Conservation (phyloP, 1,284 basidiomycete genomes). For the Coniferiporia sulphurascens region DNA sequence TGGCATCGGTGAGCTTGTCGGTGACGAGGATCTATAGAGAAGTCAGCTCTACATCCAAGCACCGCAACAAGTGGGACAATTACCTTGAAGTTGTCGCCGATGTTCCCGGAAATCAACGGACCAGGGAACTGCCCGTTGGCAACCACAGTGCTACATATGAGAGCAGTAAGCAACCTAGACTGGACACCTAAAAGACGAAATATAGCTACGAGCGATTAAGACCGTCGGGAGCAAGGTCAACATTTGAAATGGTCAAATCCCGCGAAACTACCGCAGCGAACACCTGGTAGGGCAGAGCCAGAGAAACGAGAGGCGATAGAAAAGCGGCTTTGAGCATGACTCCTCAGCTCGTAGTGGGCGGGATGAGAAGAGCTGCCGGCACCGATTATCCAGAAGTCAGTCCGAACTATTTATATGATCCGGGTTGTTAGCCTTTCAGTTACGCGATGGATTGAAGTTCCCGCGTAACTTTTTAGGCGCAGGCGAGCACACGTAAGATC, state of each 20-base stretch:
- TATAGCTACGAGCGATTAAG: constrained; percentile 11
- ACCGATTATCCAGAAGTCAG: no score
- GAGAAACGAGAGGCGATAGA: not conserved
- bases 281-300: not conserved
- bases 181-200: not conserved
- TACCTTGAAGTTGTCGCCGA: constrained; percentile 20
- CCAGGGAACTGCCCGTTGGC: constrained; percentile 22
- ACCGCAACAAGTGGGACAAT: not conserved
- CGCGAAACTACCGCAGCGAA: constrained; percentile 6
- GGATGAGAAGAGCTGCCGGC: no score
- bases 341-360: no score
- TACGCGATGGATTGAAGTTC: no score
- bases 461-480: no score
- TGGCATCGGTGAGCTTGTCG: constrained; percentile 19
- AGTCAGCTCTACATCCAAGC: not conserved
- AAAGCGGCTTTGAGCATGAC: not conserved
- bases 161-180: not conserved
- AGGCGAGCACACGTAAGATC: no score
- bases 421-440: no score
- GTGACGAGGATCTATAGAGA: constrained; percentile 7
- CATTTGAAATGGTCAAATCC: constrained; percentile 8
- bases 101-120: constrained; percentile 21
- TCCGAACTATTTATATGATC: no score
- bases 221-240: constrained; percentile 14
- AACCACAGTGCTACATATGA: constrained; percentile 16